Base-by-base conservation (phyloP, 2,329 filamentous ascomycete species). In the Fusarium oxysporum region DNA sequence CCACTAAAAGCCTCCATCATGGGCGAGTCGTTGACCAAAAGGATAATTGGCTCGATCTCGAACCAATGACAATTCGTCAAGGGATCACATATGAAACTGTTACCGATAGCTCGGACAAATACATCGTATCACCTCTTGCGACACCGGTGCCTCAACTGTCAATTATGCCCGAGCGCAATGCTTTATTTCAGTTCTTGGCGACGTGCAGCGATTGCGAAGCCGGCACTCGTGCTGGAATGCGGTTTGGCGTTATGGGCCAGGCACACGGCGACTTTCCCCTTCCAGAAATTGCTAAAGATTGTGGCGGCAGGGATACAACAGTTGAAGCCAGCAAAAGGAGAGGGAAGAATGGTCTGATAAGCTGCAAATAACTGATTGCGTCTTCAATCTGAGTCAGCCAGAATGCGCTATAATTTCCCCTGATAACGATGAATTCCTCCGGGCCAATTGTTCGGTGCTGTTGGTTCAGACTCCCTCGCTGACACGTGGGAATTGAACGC, bases 401-500 rank as follows among this genome's bases (percentile, higher is more conserved):
- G 21, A 38, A 21, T 32, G 28, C 44, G 44, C 50, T 59, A 25
- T 43, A 53, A 61, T 69, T 45, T 58, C 44, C 33, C 25, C 53
- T 23, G 38, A 59, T 65, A 40, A 48, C 23, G 33, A 23, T 17
- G 12, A n/a, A 40, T 40, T 38, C 9, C 1, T 40, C 48, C 10
- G 50, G 16, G 17, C 65, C 45, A 65, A 65, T 65, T 8, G 40
- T n/a, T 17, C 21, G 12, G 2, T 16, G 40, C 16, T 21, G 57
- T 47, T 53, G 37, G 21, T 37, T 50, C 32, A 28, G 17, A 30
- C 7, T 28, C 8, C 21, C 25, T 12, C 25, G 43, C 41, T 72
- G 43, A 44, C 68, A 73, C 65, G 70, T 72, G 70, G 70, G 53
- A 72, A 61, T 40, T 28, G 37, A n/a, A 12, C 35, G 54, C 40